phyloP scores from a whole-genome alignment of 768 basidiomycete genomes.

The Cubamyces sp. region DNA sequence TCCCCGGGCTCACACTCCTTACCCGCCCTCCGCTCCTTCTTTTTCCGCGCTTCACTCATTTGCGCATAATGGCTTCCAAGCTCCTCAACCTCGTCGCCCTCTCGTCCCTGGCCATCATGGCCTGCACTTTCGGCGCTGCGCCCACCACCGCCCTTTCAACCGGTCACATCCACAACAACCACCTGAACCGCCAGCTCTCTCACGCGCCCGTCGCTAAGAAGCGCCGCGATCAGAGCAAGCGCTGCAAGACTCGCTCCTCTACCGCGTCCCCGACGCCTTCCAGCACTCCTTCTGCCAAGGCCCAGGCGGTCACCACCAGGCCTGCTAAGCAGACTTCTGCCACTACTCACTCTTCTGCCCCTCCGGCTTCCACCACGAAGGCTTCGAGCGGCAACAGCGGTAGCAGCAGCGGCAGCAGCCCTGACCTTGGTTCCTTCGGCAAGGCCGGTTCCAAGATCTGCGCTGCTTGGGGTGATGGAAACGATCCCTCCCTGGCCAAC shows the following conservation, averaged over 20 bases:
- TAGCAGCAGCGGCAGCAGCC: slow-evolving; percentile 8
- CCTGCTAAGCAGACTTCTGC: slow-evolving; percentile 23
- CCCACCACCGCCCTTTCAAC: slow-evolving; percentile 55
- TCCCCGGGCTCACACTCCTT: slow-evolving; percentile 36
- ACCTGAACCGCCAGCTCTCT: slow-evolving; percentile 46
- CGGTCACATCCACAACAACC: slow-evolving; percentile 18
- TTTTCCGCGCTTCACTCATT: slow-evolving; percentile 9
- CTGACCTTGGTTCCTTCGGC: slow-evolving; percentile 13
- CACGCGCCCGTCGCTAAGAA: slow-evolving; percentile 50
- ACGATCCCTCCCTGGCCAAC: slow-evolving; percentile 50
- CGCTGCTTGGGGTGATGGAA: slow-evolving; percentile 68
- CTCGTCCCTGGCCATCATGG: slow-evolving; percentile 58
- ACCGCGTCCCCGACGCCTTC: slow-evolving; percentile 10
- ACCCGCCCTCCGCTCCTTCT: slow-evolving; percentile 32
- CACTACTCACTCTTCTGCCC: slow-evolving; percentile 23
- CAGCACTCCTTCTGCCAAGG: slow-evolving; percentile 13
- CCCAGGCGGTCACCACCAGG: slow-evolving; percentile 23
- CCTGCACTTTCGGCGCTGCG: slow-evolving; percentile 49
- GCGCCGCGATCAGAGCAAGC: slow-evolving; percentile 48
- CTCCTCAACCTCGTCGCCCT: slow-evolving; percentile 63
- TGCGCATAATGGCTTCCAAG: slow-evolving; percentile 41
- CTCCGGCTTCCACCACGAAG: slow-evolving; percentile 26
- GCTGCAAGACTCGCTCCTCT: slow-evolving; percentile 60
- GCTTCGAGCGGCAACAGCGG: slow-evolving; percentile 6
- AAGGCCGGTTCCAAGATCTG: slow-evolving; percentile 51